A percentile compares a stretch with the other conserved stretches of the same genome.
Conservation (phyloP, 139 green algal genomes). For the Chlamydomonas eustigma region DNA sequence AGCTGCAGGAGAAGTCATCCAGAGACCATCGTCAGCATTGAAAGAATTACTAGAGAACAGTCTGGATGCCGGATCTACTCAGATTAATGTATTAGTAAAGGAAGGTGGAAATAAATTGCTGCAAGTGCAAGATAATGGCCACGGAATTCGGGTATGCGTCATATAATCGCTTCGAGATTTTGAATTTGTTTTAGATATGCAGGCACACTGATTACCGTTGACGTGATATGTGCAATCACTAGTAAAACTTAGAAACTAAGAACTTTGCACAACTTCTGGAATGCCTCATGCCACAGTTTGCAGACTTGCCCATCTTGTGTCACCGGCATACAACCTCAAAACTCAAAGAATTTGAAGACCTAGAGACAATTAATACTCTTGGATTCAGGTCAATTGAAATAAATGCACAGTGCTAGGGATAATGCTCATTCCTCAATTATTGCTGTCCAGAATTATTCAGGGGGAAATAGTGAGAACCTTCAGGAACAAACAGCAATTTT, state of each 20-base stretch:
- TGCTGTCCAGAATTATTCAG: too few relatives aligned
- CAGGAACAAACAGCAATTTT: too few relatives aligned
- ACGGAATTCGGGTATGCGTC: conserved; percentile 68
- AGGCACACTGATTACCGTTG: too few relatives aligned
- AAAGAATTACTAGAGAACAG: conserved; percentile 99
- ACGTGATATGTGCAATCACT: too few relatives aligned
- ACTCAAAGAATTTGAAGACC: conserved; percentile 82
- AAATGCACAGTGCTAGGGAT: too few relatives aligned
- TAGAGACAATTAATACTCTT: conserved; percentile 81
- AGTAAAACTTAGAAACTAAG: too few relatives aligned
- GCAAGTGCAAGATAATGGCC: conserved; percentile 90
- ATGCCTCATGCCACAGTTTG: conserved; percentile 5
- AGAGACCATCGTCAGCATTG: conserved; percentile 78
- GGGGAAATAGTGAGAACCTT: too few relatives aligned
- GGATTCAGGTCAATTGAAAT: conserved; percentile 78
- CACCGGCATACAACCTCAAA: conserved; percentile 93
- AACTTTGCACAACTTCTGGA: conserved; percentile 5
- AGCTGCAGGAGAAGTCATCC: conserved; percentile 90
- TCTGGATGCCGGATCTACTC: conserved; percentile 82
- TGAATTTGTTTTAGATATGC: too few relatives aligned
- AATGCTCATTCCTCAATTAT: too few relatives aligned
- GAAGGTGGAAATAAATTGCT: conserved; percentile 92
- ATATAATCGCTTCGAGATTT: neutral
- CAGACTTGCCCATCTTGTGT: conserved; percentile 75
- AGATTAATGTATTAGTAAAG: conserved; percentile 77